Evolutionary conservation across 257 asterid species (phyloP), one percentile per base, ranked within the genome.

Genomic region (Eustoma russellianum): DNA sequence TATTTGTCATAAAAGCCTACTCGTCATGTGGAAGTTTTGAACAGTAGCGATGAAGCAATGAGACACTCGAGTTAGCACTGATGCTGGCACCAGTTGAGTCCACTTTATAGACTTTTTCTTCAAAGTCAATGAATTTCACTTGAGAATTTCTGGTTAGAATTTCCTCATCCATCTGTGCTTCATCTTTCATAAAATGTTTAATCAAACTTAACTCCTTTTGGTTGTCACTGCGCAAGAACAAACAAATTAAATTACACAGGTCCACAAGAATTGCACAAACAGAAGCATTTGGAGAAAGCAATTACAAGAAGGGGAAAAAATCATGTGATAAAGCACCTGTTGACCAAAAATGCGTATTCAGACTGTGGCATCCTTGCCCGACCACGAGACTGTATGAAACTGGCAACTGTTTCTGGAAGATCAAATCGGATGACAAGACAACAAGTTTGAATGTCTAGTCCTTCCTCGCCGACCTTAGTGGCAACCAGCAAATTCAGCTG

Each of bases 401-500:
- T 92, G 66, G 98, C 72, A 69, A 88, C 90, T 34, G 97, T 92
- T 79, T 92, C 97, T 40, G 98, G 98, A 70, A 92, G 94, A 79
- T 92, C 98, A 71, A 87, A 88, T 52, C 98, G 88, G 69, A 92
- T 79, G n/a, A 92, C 98, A 33, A 92, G 95, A 81, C 97, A 85
- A 70, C 98, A 92, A 63, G 98, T 92, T 76, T 92, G 98, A 60
- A 92, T 92, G 76, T 92, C 97, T 66, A 92, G 96, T 57, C 98
- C 98, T 73, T 92, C 98, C 77, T 92, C 98, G 10, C 97, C 98
- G 61, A 92, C 98, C 75, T 92, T 92, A 63, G 98, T 92, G 43
- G 98, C 98, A 71, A 92, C 81, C 62, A 92, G 72, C 47, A 92
- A 85, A 80, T 92, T 92, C 46, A 88, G 79, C 98, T 91, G 90